Conservation (phyloP, 352 stramenopile species). For the Phytophthora kernoviae region DNA sequence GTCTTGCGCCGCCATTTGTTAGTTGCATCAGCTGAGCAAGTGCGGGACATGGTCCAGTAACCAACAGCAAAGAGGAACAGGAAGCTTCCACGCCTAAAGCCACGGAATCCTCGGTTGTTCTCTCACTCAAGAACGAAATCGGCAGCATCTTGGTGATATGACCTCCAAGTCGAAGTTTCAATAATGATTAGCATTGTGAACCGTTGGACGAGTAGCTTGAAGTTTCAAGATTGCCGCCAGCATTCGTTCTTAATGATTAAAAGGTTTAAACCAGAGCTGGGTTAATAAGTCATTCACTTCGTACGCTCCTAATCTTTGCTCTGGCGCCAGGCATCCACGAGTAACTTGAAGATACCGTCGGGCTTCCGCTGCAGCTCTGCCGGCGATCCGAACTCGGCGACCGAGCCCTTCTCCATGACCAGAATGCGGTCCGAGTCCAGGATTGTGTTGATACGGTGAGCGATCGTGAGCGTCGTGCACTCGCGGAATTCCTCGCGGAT, state of each 20-base stretch:
- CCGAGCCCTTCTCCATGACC: conserved; percentile 95
- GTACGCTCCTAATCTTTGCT: conserved; percentile 38
- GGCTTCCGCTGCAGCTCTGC: conserved; percentile 75
- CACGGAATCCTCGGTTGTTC: conserved; percentile 1
- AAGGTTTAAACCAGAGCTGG: too few relatives aligned
- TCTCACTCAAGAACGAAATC: conserved; percentile 16
- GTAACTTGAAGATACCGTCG: conserved; percentile 66
- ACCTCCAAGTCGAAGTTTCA: conserved; percentile 9
- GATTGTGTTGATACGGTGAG: conserved; percentile 97
- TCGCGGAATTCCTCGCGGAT: conserved; percentile 93
- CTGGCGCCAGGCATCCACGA: conserved; percentile 73
- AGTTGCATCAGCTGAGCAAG: background rate
- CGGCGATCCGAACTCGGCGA: conserved; percentile 90
- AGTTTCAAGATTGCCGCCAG: conserved; percentile 17
- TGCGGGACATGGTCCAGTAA: conserved; percentile 7
- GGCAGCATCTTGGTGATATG: conserved; percentile 20
- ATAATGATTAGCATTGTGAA: conserved; percentile 12
- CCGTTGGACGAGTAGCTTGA: conserved; percentile 11
- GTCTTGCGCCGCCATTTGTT: conserved; percentile 4
- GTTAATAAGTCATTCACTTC: too few relatives aligned
- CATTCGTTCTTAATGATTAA: too few relatives aligned
- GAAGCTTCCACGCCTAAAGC: conserved; percentile 7
- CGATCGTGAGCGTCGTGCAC: conserved; percentile 96
- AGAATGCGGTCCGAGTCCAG: conserved; percentile 96
- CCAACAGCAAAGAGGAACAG: background rate